Evolutionary conservation across 2,329 filamentous ascomycete species (phyloP).

Genomic region (Aureobasidium zeae): DNA sequence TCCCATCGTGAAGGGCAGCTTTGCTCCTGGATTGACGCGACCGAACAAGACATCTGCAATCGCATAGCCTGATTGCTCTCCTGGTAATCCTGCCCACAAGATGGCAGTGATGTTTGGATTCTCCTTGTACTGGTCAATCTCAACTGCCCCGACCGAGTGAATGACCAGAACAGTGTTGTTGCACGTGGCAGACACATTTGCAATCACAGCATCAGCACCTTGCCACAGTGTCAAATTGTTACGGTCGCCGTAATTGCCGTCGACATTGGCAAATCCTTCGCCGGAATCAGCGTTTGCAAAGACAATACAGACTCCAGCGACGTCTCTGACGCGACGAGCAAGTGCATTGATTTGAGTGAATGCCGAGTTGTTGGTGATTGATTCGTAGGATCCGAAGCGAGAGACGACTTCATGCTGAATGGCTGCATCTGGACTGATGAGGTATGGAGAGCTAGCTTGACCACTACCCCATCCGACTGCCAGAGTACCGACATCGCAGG

Average conservation of each 20-base stretch:
- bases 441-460: constrained; percentile 30
- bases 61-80: constrained; percentile 69
- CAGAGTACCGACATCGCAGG: constrained; percentile 38
- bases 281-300: constrained; percentile 42
- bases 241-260: constrained; percentile 37
- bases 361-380: constrained; percentile 23
- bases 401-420: constrained; percentile 23
- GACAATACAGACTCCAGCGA: constrained; percentile 31
- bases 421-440: constrained; percentile 24
- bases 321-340: constrained; percentile 21
- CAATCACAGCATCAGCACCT: constrained; percentile 56
- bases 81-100: constrained; percentile 66
- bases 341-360: constrained; percentile 24
- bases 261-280: constrained; percentile 41
- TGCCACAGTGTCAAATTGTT: constrained; percentile 41
- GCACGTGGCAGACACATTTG: constrained; percentile 42
- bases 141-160: constrained; percentile 69
- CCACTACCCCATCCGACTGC: constrained; percentile 41
- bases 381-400: constrained; percentile 21
- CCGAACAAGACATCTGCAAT: constrained; percentile 72
- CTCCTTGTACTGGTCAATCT: constrained; percentile 59
- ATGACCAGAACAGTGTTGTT: constrained; percentile 84
- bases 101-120: constrained; percentile 71
- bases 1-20: constrained; percentile 70
- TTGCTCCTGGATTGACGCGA: constrained; percentile 60